phyloP scores from a whole-genome alignment of 495 filamentous ascomycete genomes.

The Oidiodendron maius region DNA sequence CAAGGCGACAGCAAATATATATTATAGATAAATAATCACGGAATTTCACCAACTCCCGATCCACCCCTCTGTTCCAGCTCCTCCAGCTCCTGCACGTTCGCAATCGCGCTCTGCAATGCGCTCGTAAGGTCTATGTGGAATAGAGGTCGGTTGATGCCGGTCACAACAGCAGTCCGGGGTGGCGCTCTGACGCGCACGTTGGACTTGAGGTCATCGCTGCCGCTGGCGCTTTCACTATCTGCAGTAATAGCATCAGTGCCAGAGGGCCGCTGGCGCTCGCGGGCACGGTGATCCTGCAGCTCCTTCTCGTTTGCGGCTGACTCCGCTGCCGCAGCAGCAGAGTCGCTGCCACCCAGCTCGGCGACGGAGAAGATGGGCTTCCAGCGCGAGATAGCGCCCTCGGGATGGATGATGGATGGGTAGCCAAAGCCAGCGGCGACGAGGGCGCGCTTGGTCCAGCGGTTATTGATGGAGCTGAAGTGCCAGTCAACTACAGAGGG shows the following conservation, averaged over 20 bases:
- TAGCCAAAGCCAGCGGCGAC: slow-evolving; percentile 91
- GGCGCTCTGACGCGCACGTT: neutral
- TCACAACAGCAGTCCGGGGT: slow-evolving; percentile 55
- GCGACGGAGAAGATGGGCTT: slow-evolving; percentile 95
- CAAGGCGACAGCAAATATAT: too few relatives aligned
- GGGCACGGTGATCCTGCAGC: slow-evolving; percentile 27
- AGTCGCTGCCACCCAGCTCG: slow-evolving; percentile 69
- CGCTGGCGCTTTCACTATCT: slow-evolving; percentile 21
- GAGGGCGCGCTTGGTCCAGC: slow-evolving; percentile 95
- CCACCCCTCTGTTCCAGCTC: slow-evolving; percentile 15
- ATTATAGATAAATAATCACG: too few relatives aligned
- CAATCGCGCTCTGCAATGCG: slow-evolving; percentile 82
- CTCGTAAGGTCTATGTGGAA: slow-evolving; percentile 95
- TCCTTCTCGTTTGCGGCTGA: slow-evolving; percentile 58
- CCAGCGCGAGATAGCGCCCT: slow-evolving; percentile 61
- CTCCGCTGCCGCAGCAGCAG: slow-evolving; percentile 53
- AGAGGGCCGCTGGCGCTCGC: slow-evolving; percentile 12
- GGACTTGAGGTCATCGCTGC: slow-evolving; percentile 17
- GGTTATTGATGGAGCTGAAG: slow-evolving; percentile 89
- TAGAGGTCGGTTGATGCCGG: slow-evolving; percentile 80
- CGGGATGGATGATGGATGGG: slow-evolving; percentile 52
- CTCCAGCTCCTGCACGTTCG: slow-evolving; percentile 57
- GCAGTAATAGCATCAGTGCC: slow-evolving; percentile 26
- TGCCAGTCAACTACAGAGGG: slow-evolving; percentile 94
- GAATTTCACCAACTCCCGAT: slow-evolving; percentile 12